Percentiles rank a stretch among this genome's conserved stretches.
phyloP scores from a whole-genome alignment of 1,284 basidiomycete species.

The Rhodotorula sp. region DNA sequence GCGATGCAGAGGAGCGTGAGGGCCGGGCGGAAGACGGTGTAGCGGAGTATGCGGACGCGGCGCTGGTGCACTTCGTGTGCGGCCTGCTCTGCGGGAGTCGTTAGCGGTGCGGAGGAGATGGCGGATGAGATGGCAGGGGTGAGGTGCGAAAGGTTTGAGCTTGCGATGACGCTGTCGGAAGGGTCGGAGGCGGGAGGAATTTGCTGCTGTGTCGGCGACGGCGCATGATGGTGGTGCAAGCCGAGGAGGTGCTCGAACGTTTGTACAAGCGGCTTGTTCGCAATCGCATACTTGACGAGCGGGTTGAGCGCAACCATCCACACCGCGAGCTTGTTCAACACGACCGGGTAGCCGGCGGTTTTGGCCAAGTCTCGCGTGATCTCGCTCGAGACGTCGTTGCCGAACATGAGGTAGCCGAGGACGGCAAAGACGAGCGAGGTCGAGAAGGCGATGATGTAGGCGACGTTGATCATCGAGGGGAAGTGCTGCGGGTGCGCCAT shows the following conservation, averaged over 20 bases:
- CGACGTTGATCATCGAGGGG: slow-evolving; percentile 75
- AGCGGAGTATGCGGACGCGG: slow-evolving; percentile 7
- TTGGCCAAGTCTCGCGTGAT: slow-evolving; percentile 80
- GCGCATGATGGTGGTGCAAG: slow-evolving; percentile 49
- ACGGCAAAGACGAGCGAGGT: slow-evolving; percentile 78
- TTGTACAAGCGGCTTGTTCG: slow-evolving; percentile 78
- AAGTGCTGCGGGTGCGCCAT: slow-evolving; percentile 83
- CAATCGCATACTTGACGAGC: slow-evolving; percentile 77
- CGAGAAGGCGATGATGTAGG: slow-evolving; percentile 77
- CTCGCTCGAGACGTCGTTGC: slow-evolving; percentile 62
- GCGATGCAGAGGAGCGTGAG: slow-evolving; percentile 63
- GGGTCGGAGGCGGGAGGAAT: not conserved
- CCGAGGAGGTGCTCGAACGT: slow-evolving; percentile 73
- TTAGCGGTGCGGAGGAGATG: not conserved
- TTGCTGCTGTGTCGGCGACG: not conserved
- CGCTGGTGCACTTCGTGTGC: not conserved
- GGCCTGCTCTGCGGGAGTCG: not conserved
- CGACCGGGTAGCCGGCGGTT: slow-evolving; percentile 69
- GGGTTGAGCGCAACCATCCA: slow-evolving; percentile 73
- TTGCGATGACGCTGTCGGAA: slow-evolving; percentile 1
- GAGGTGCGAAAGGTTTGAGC: not conserved
- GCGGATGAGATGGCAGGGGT: not conserved
- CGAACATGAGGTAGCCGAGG: slow-evolving; percentile 91
- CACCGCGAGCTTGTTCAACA: slow-evolving; percentile 71
- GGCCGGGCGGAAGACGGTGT: slow-evolving; percentile 56